Evolutionary conservation across 2,329 filamentous ascomycete genomes (phyloP).

Genomic region (Pseudogymnoascus sp.): DNA sequence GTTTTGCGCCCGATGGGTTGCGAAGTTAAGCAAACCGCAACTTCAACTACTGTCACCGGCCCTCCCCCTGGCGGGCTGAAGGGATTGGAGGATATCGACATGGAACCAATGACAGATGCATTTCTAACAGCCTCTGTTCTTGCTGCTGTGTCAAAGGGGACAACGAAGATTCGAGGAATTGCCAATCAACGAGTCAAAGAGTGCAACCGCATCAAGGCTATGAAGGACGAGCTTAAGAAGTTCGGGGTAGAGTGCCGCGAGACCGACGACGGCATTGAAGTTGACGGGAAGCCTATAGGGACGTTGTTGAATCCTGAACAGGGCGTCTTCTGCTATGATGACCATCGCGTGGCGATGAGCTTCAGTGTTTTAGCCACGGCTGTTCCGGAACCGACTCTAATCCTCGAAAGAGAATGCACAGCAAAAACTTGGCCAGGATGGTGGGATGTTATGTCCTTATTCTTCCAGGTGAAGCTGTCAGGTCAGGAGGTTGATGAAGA

Average conservation of each 20-base stretch:
- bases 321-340: conserved; percentile 87
- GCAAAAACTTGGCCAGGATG: conserved; percentile 98
- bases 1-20: conserved; percentile 92
- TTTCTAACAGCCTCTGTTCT: conserved; percentile 93
- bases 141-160: conserved; percentile 76
- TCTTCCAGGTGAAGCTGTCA: conserved; percentile 68
- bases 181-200: conserved; percentile 98
- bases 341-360: conserved; percentile 97
- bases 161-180: conserved; percentile 84
- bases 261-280: conserved; percentile 87
- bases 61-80: conserved; percentile 66
- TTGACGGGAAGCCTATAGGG: conserved; percentile 45
- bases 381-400: conserved; percentile 61
- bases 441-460: conserved; percentile 82
- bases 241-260: conserved; percentile 83
- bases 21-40: conserved; percentile 71
- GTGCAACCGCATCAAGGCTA: conserved; percentile 91
- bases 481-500: conserved; percentile 50
- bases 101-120: conserved; percentile 99
- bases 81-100: conserved; percentile 76
- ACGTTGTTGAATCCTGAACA: conserved; percentile 48
- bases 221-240: conserved; percentile 90
- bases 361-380: conserved; percentile 81
- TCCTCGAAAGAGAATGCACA: conserved; percentile 85
- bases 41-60: conserved; percentile 87